Evolutionary conservation across 164 flowering plant genomes (phyloP).

Genomic region (Aristolochia contorta): DNA sequence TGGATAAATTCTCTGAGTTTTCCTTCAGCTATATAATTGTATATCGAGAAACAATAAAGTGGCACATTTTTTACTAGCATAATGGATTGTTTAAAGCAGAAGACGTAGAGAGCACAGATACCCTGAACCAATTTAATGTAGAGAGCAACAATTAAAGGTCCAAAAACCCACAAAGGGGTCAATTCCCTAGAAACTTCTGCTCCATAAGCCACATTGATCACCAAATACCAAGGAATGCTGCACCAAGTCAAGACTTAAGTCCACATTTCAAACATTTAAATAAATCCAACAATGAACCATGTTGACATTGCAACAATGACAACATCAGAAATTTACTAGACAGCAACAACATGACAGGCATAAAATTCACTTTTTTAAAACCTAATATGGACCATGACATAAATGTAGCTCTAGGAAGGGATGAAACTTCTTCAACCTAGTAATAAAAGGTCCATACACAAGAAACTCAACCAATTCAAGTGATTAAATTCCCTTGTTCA

Average conservation of each 20-base stretch:
- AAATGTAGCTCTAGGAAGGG: background rate
- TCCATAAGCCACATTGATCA: slow-evolving; percentile 50
- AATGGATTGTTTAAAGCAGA: slow-evolving; percentile 53
- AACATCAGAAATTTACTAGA: background rate
- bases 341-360: background rate
- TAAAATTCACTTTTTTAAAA: background rate
- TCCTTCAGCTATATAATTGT: slow-evolving; percentile 33
- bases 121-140: slow-evolving; percentile 53
- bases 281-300: background rate
- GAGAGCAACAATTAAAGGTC: slow-evolving; percentile 64
- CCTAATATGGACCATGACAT: background rate
- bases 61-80: slow-evolving; percentile 39
- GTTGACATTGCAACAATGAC: background rate
- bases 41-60: slow-evolving; percentile 25
- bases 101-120: slow-evolving; percentile 49
- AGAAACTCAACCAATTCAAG: background rate
- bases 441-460: background rate
- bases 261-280: background rate
- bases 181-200: slow-evolving; percentile 69
- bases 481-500: background rate
- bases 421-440: background rate
- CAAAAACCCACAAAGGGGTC: slow-evolving; percentile 74
- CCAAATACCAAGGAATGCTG: slow-evolving; percentile 67
- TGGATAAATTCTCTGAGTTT: slow-evolving; percentile 38
- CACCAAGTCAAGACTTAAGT: slow-evolving; percentile 5